Percentiles rank a stretch among this genome's conserved stretches.
phyloP scores from a whole-genome alignment of 345 rosid species.

The Pugionium cornutum region DNA sequence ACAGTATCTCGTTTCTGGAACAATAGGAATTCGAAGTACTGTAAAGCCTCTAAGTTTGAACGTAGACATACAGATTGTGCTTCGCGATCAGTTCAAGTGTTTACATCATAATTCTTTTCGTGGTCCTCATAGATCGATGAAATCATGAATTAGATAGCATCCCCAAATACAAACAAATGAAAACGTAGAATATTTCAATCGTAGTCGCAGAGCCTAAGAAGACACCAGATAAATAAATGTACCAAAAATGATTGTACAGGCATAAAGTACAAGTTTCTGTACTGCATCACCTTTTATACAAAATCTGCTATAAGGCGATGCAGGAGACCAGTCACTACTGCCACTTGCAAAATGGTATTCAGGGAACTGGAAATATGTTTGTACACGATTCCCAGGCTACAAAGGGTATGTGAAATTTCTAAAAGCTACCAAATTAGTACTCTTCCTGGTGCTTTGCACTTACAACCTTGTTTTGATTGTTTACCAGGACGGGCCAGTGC shows the following conservation, averaged over 20 bases:
- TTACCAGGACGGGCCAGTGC: conserved; percentile 39
- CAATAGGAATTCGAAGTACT: conserved; percentile 1
- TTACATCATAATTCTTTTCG: conserved; percentile 4
- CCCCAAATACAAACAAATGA: not conserved
- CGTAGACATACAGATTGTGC: not conserved
- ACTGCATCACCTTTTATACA: conserved; percentile 19
- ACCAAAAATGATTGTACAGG: conserved; percentile 10
- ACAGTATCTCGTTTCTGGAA: conserved; percentile 14
- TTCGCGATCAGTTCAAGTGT: not conserved
- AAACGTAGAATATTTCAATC: conserved; percentile 2
- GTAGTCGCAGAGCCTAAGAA: conserved; percentile 17
- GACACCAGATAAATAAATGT: not conserved
- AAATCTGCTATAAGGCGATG: conserved; percentile 23
- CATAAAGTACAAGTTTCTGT: conserved; percentile 21
- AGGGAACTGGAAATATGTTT: conserved; percentile 29
- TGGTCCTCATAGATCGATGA: not conserved
- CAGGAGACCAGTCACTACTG: conserved; percentile 24
- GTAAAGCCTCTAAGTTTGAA: conserved; percentile 27
- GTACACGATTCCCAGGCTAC: conserved; percentile 6
- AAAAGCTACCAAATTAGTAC: conserved; percentile 7
- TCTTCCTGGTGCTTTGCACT: conserved; percentile 14
- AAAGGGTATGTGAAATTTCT: conserved; percentile 29
- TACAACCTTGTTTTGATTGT: conserved; percentile 12
- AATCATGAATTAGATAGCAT: conserved; percentile 21
- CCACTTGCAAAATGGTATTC: conserved; percentile 23